Evolutionary conservation across 2,329 filamentous ascomycete genomes (phyloP).

Genomic region (Trichoderma atrobrunneum): DNA sequence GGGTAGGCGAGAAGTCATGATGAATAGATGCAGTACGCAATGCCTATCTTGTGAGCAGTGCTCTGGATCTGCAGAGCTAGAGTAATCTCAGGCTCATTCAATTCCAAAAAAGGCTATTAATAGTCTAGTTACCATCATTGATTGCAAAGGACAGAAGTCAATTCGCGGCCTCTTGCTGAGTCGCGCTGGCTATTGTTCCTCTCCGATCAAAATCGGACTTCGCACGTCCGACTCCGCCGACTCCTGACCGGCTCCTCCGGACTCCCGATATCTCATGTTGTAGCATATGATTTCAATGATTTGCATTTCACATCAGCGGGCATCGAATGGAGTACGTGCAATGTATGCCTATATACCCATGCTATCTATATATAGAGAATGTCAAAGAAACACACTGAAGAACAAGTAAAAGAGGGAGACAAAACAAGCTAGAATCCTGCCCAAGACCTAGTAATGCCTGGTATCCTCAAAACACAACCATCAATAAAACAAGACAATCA

Average conservation of each 20-base stretch:
- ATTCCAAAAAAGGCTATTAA: neutral
- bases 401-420: neutral
- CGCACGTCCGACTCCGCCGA: neutral
- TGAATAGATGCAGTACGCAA: neutral
- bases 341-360: slow-evolving; percentile 6
- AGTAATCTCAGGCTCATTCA: neutral
- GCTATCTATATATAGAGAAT: neutral
- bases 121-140: neutral
- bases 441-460: neutral
- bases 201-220: neutral
- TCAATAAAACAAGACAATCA: neutral
- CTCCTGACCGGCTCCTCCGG: slow-evolving; percentile 3
- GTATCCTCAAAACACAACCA: slow-evolving; percentile 2
- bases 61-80: neutral
- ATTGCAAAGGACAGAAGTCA: neutral
- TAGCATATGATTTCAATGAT: neutral
- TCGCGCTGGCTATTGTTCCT: neutral
- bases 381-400: neutral
- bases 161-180: neutral
- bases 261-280: neutral
- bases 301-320: neutral
- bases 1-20: neutral
- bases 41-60: neutral
- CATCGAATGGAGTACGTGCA: neutral
- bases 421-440: neutral